Conservation (phyloP, 2,329 filamentous ascomycete species). For the Lasiodiplodia sp. region DNA sequence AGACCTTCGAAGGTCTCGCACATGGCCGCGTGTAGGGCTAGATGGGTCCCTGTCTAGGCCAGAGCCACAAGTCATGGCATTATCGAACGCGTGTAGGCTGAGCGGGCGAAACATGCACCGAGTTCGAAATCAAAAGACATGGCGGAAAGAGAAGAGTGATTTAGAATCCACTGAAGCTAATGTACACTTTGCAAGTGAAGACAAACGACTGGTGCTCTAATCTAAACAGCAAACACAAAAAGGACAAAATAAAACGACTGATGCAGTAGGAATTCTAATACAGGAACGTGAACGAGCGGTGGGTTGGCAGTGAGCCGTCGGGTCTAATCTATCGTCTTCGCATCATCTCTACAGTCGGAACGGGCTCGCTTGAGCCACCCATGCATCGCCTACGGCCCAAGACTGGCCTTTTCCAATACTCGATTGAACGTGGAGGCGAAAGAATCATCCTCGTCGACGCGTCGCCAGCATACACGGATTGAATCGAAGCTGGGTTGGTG, state of each 20-base stretch:
- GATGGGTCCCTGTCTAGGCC: no score
- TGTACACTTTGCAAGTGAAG: neutral
- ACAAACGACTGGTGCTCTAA: neutral
- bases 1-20: no score
- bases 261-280: neutral
- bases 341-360: neutral
- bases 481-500: neutral
- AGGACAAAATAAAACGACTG: neutral
- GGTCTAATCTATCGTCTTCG: neutral
- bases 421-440: neutral
- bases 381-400: neutral
- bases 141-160: neutral
- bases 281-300: neutral
- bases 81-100: no score
- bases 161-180: no score
- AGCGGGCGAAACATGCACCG: no score
- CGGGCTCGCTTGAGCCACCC: neutral
- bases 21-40: no score
- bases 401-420: neutral
- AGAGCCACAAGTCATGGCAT: no score
- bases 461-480: neutral
- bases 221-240: neutral
- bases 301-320: conserved; percentile 14
- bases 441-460: neutral
- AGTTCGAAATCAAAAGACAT: neutral